These are phyloP conservation scores for Lophiostoma macrostomum DNA, from an alignment of 495 filamentous ascomycete genomes.

Conservation along the genomic window DNA sequence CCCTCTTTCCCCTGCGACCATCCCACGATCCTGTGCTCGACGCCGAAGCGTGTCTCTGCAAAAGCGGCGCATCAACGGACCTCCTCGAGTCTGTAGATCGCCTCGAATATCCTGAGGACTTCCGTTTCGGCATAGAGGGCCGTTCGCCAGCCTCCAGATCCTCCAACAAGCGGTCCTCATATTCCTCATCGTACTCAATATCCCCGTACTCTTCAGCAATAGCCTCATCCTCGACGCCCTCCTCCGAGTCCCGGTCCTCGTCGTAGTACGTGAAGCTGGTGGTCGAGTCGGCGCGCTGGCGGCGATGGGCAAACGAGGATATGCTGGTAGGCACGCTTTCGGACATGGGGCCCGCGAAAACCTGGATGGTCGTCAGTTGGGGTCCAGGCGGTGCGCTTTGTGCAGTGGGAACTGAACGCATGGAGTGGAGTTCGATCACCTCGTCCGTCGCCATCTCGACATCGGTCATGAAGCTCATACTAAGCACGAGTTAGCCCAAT, in stretches of 20 bases:
- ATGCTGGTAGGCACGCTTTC: conserved; percentile 91
- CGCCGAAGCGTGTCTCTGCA: conserved; percentile 59
- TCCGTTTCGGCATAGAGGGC: conserved; percentile 43
- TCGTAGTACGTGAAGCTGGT: conserved; percentile 90
- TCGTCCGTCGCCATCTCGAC: conserved; percentile 99
- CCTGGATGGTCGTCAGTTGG: conserved; percentile 48
- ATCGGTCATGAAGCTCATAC: conserved; percentile 77
- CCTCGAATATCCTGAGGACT: conserved; percentile 55
- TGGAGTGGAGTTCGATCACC: conserved; percentile 46
- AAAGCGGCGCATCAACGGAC: conserved; percentile 65
- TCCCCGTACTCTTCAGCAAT: conserved; percentile 40
- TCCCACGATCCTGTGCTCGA: conserved; percentile 57
- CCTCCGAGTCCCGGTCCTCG: conserved; percentile 38
- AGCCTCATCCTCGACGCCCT: conserved; percentile 51
- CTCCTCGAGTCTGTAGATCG: no score
- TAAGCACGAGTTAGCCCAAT: no score
- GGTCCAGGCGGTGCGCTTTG: conserved; percentile 12
- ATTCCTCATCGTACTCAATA: conserved; percentile 41
- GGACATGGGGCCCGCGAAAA: conserved; percentile 89
- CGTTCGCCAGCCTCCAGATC: conserved; percentile 37
- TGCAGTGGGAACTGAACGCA: conserved; percentile 6
- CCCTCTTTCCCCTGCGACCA: conserved; percentile 50
- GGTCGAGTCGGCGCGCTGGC: conserved; percentile 69
- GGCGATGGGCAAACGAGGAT: conserved; percentile 80
- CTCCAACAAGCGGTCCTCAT: conserved; percentile 21